phyloP scores from a whole-genome alignment of 768 basidiomycete species.

The Boletus sensibilis region DNA sequence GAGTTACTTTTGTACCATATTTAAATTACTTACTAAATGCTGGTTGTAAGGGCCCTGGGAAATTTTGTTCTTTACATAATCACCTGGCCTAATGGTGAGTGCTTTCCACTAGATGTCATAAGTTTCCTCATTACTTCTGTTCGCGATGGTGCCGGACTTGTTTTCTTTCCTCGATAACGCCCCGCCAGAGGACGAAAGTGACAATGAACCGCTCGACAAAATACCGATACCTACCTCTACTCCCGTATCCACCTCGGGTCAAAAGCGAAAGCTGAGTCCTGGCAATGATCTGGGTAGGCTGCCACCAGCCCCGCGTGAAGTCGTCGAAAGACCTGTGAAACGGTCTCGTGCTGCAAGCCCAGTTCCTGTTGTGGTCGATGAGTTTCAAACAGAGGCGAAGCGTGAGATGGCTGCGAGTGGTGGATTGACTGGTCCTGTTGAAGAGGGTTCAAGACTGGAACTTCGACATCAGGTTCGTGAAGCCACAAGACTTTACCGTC shows the following conservation, averaged over 20 bases:
- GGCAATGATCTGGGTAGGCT: slow-evolving; percentile 2
- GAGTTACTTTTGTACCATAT: background rate
- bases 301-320: slow-evolving; percentile 20
- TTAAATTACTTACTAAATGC: no score
- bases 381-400: slow-evolving; percentile 92
- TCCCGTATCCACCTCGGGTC: slow-evolving; percentile 5
- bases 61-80: slow-evolving; percentile 6
- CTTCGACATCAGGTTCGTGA: slow-evolving; percentile 67
- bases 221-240: background rate
- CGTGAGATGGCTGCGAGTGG: slow-evolving; percentile 88
- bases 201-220: slow-evolving; percentile 18
- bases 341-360: slow-evolving; percentile 60
- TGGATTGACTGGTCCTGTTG: slow-evolving; percentile 75
- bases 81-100: background rate
- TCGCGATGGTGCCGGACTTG: slow-evolving; percentile 28
- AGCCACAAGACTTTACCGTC: background rate
- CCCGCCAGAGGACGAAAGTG: slow-evolving; percentile 27
- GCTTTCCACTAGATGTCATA: background rate
- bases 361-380: slow-evolving; percentile 81
- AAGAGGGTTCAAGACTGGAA: slow-evolving; percentile 68
- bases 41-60: background rate
- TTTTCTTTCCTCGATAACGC: slow-evolving; percentile 31
- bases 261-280: slow-evolving; percentile 28
- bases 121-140: background rate
- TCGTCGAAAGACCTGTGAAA: slow-evolving; percentile 45